These are phyloP conservation scores for Cyberlindnera veronae DNA, from an alignment of 805 yeast genomes.

Conservation along the genomic window DNA sequence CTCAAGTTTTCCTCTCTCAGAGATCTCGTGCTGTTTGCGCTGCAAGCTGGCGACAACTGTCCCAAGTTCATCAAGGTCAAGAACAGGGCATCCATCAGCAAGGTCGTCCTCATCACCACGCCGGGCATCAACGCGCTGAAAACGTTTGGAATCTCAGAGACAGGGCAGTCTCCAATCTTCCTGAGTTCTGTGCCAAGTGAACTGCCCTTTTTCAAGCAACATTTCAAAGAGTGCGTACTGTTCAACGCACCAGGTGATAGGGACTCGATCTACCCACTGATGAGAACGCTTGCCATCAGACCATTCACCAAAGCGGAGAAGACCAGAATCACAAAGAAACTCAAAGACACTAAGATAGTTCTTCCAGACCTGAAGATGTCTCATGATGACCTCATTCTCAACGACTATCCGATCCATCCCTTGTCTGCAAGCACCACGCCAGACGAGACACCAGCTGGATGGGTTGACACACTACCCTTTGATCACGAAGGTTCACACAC, in stretches of 20 bases:
- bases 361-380: conserved; percentile 53
- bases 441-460: conserved; percentile 30
- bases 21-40: conserved; percentile 28
- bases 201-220: conserved; percentile 30
- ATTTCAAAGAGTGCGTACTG: conserved; percentile 45
- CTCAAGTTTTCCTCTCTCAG: conserved; percentile 19
- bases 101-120: conserved; percentile 53
- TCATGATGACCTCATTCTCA: conserved; percentile 42
- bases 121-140: conserved; percentile 59
- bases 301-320: conserved; percentile 57
- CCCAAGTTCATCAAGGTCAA: conserved; percentile 50
- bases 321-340: conserved; percentile 31
- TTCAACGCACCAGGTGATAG: conserved; percentile 65
- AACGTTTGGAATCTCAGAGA: conserved; percentile 27
- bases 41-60: conserved; percentile 27
- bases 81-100: conserved; percentile 46
- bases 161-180: too few relatives aligned
- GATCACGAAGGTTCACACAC: conserved; percentile 59
- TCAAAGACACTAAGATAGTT: conserved; percentile 34
- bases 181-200: conserved; percentile 1
- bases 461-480: conserved; percentile 52
- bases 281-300: conserved; percentile 51
- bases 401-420: conserved; percentile 63
- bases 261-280: conserved; percentile 50
- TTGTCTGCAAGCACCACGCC: conserved; percentile 22